phyloP scores from a whole-genome alignment of 495 filamentous ascomycete genomes.

The Trypethelium eluteriae region DNA sequence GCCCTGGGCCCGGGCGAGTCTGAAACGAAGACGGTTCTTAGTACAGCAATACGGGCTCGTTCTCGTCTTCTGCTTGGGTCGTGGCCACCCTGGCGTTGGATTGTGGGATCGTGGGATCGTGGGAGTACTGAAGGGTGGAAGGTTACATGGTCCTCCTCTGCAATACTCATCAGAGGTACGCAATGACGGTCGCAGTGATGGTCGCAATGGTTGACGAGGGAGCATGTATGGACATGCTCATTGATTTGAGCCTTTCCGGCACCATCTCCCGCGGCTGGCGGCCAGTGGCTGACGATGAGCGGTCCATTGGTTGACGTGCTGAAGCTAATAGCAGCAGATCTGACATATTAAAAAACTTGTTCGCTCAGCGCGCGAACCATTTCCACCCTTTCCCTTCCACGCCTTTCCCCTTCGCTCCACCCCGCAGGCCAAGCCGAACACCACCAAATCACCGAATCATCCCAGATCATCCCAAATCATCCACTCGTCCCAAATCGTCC shows the following conservation, averaged over 20 bases:
- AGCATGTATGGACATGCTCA: too few relatives aligned
- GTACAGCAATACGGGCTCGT: not conserved
- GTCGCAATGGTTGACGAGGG: not conserved
- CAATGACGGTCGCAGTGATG: not conserved
- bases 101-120: too few relatives aligned
- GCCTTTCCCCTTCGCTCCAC: slow-evolving; percentile 9
- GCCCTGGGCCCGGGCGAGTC: not conserved
- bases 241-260: not conserved
- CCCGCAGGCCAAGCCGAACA: slow-evolving; percentile 3
- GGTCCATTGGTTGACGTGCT: not conserved
- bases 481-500: not conserved
- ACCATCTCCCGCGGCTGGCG: too few relatives aligned
- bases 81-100: too few relatives aligned
- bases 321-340: not conserved
- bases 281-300: too few relatives aligned
- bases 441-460: not conserved
- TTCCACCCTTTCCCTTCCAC: not conserved
- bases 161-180: too few relatives aligned
- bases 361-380: not conserved
- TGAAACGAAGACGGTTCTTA: slow-evolving; percentile 1
- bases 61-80: not conserved
- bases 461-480: too few relatives aligned
- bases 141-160: too few relatives aligned
- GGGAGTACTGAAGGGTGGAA: too few relatives aligned
- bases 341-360: slow-evolving; percentile 5